A percentile compares a stretch with the other conserved stretches of the same genome.
Conservation (phyloP, 2,329 filamentous ascomycete species). For the Microcyclospora pomicola region DNA sequence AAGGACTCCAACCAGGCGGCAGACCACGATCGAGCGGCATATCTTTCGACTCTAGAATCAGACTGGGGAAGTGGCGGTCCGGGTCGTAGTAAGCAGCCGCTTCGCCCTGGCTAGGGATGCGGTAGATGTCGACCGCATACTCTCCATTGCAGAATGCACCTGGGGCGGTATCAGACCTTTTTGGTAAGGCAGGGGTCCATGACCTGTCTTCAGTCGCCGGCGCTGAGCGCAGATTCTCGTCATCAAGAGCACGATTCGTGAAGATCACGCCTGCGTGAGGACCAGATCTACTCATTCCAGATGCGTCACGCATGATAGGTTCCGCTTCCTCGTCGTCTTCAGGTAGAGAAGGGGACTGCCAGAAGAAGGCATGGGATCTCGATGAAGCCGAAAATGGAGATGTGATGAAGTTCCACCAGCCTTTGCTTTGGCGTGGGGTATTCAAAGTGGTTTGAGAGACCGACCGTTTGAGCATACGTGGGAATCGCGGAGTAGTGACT, state of each 20-base stretch:
- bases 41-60: slow-evolving; percentile 3
- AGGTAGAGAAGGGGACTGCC: slow-evolving; percentile 12
- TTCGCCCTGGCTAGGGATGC: slow-evolving; percentile 19
- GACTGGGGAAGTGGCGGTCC: slow-evolving; percentile 10
- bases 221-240: slow-evolving; percentile 14
- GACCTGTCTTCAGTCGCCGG: slow-evolving; percentile 2
- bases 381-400: slow-evolving; percentile 45
- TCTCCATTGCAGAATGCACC: slow-evolving; percentile 10
- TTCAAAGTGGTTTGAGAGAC: slow-evolving; percentile 30
- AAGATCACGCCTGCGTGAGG: slow-evolving; percentile 12
- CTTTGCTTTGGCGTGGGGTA: slow-evolving; percentile 45
- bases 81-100: slow-evolving; percentile 21
- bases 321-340: slow-evolving; percentile 5
- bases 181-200: slow-evolving; percentile 1
- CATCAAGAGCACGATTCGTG: slow-evolving; percentile 7
- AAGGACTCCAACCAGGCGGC: slow-evolving; percentile 13
- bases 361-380: slow-evolving; percentile 10
- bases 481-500: slow-evolving; percentile 21
- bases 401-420: slow-evolving; percentile 67
- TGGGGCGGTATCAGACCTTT: slow-evolving; percentile 12
- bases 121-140: slow-evolving; percentile 18
- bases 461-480: slow-evolving; percentile 1
- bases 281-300: slow-evolving; percentile 12
- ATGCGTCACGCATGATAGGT: slow-evolving; percentile 12
- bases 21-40: neutral